Conservation (phyloP, 228 moss, liverwort and hornwort species). For the Sphagnum magellanicum region DNA sequence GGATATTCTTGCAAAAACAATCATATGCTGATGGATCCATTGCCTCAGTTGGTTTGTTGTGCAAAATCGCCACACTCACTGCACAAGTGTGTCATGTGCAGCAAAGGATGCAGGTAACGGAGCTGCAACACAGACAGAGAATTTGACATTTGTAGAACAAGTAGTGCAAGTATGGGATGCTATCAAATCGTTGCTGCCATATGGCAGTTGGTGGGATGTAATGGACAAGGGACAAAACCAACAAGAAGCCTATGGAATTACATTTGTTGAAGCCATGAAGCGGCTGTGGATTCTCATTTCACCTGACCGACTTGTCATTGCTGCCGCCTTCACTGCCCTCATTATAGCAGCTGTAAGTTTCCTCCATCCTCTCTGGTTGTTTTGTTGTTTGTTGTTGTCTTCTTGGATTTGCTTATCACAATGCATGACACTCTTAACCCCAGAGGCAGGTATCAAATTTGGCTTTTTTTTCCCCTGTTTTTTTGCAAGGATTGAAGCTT, state of each 20-base stretch:
- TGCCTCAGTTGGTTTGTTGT: too few species aligned
- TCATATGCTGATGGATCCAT: background rate
- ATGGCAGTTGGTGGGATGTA: slow-evolving; percentile 82
- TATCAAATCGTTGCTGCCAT: slow-evolving; percentile 49
- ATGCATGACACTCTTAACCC: too few species aligned
- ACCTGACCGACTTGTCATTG: slow-evolving; percentile 58
- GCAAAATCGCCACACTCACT: too few species aligned
- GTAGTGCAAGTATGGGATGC: slow-evolving; percentile 29
- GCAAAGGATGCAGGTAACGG: slow-evolving; percentile 42
- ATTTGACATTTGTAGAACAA: slow-evolving; percentile 17
- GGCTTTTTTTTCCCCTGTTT: too few species aligned
- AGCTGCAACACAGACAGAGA: slow-evolving; percentile 23
- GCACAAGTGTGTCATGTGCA: background rate
- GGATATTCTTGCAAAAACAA: too few species aligned
- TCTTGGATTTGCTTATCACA: too few species aligned
- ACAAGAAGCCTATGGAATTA: slow-evolving; percentile 38
- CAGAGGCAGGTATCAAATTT: too few species aligned
- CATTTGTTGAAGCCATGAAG: slow-evolving; percentile 66
- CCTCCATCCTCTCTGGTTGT: background rate
- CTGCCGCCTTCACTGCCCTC: slow-evolving; percentile 70
- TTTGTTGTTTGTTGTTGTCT: background rate
- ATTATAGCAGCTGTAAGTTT: slow-evolving; percentile 85
- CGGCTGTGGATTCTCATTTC: slow-evolving; percentile 80
- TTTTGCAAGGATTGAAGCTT: too few species aligned
- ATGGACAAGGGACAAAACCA: slow-evolving; percentile 28